Base-by-base conservation (phyloP, 2,329 filamentous ascomycete species). In the Trichoderma cornu-damae region DNA sequence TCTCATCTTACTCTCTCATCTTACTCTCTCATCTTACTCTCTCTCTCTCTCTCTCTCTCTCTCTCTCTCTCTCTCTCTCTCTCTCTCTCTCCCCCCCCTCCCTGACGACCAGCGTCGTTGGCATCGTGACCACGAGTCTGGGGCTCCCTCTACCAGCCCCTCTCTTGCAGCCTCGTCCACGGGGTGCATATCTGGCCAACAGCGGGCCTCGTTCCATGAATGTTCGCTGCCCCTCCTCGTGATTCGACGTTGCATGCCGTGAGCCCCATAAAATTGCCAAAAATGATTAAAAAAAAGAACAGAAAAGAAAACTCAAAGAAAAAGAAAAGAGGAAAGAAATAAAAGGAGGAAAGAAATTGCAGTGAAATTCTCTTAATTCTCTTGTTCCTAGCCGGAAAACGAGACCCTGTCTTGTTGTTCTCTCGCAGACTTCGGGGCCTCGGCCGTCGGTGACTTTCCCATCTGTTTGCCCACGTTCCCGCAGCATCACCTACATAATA, bases 161-260 rank as follows among this genome's bases (percentile, higher is more conserved):
- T 46, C 32, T 51, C 47, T 53, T 43, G 49, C 49, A 50, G 54
- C 54, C 46, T 57, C 30, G 54, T 57, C 54, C 46, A 44, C 54
- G 35, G 35, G 44, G n/a, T 43, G 16, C 44, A 26, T n/a, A 35
- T 42, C 53, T 30, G 30, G 57, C 57, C 57, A 56, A 40, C 51
- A 12, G 57, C 57, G 51, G 57, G 51, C 51, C 57, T 59, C 57
- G 35, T 50, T n/a, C 51, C 38, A 55, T 59, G 57, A 54, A 53
- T 59, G 46, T 46, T 55, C n/a, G n/a, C 32, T 40, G 37, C 40
- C 51, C 38, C 42, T 40, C 32, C 47, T 47, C 44, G 43, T 61
- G 58, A 61, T 60, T 61, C 38, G 60, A 55, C 53, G 38, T 28
- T 32, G 28, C 44, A 18, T 50, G 34, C 12, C 28, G 44, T 28